Evolutionary conservation across 2,329 filamentous ascomycete genomes (phyloP).

Genomic region (Apiospora rasikravindrae): DNA sequence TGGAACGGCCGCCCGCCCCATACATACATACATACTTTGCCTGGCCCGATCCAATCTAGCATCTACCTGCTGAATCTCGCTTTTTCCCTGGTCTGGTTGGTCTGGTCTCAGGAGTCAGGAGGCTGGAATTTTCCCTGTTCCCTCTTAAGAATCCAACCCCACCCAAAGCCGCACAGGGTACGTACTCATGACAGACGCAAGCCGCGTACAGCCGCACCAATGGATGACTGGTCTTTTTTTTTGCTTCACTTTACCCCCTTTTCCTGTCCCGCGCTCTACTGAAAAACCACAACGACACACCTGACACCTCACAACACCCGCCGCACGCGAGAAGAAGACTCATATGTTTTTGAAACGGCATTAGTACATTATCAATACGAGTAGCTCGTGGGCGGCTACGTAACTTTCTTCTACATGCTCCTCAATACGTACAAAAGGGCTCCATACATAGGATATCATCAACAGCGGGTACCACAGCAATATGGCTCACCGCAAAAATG

Average conservation of each 20-base stretch:
- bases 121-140: neutral
- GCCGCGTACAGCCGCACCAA: constrained; percentile 9
- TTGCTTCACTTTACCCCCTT: neutral
- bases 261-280: too few species aligned
- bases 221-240: too few species aligned
- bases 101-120: neutral
- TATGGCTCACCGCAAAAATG: neutral
- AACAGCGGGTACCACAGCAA: constrained; percentile 2
- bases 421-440: constrained; percentile 3
- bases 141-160: neutral
- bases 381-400: neutral
- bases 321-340: neutral
- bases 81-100: neutral
- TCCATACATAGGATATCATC: constrained; percentile 8
- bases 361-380: constrained; percentile 8
- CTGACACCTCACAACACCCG: neutral
- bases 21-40: neutral
- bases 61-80: neutral
- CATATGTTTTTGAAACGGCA: neutral
- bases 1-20: neutral
- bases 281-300: neutral
- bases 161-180: neutral
- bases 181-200: neutral
- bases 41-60: neutral
- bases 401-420: neutral